Base-by-base conservation (phyloP, 2,329 filamentous ascomycete genomes). In the Diaporthe ampelina region DNA sequence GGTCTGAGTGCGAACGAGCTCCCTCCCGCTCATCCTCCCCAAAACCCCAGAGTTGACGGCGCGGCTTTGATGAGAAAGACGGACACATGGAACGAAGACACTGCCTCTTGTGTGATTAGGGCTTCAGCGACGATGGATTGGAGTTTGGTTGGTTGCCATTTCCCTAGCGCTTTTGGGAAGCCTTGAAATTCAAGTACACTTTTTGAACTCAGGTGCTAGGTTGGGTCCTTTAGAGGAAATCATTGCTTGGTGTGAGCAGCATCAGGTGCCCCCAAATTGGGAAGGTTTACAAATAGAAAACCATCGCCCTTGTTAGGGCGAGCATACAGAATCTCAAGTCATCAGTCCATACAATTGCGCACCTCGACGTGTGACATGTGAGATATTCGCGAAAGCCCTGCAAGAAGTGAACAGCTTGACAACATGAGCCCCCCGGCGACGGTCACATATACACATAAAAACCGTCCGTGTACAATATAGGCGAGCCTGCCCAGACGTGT, bases 1-100 rank as follows among this genome's bases (percentile, higher is more conserved):
- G 63, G 93, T 95, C 77, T 94, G 80, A 35, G 56, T 11, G 65
- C 32, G 24, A 43, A 45, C 17, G 43, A 56, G 32, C 24, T 45
- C 45, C 43, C 48, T 24, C 29, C 54, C 24, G 35, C 70, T 65
- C 19, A 54, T 26, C 56, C 45, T 24, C 32, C 32, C 63, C 45
- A 43, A 26, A 54, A 37, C 15, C 37, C 21, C 40, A 32, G 57
- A 48, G 48, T 65, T 65, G 59, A 48, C 37, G 54, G 35, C 24
- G 26, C 61, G 72, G 56, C 63, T 76, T 52, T 72, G 74, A 57
- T 24, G 65, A 32, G 35, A 26, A 48, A 76, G 21, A 37, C 4
- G 35, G 54, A 57, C 24, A 70, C 45, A 43, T 37, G 63, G 43
- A 32, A 45, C 40, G 35, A 45, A 48, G 52, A 48, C 58, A 74